Percentiles rank a stretch among this genome's conserved stretches.
These are phyloP conservation scores for Lathyrus sativus DNA, from an alignment of 306 rosid species.

Conservation along the genomic window DNA sequence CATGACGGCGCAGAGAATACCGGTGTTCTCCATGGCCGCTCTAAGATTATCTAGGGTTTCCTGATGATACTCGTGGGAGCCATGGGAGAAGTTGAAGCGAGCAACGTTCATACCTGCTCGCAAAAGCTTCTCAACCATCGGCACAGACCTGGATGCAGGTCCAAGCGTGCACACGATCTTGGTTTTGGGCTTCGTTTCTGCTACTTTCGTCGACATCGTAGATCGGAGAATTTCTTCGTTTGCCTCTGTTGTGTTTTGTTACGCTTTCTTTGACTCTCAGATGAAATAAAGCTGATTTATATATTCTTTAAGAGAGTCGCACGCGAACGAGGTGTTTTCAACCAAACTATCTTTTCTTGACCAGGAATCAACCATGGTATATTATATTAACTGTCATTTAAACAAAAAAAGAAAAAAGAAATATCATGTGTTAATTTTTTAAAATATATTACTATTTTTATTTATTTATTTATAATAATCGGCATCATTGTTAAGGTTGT, in stretches of 20 bases:
- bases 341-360: neutral
- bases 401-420: neutral
- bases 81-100: constrained; percentile 95
- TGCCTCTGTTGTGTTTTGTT: neutral
- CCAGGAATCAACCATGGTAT: neutral
- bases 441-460: neutral
- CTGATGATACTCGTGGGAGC: constrained; percentile 91
- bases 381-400: neutral
- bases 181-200: constrained; percentile 67
- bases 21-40: constrained; percentile 82
- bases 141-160: constrained; percentile 87
- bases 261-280: neutral
- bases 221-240: neutral
- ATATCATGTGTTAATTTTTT: neutral
- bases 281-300: neutral
- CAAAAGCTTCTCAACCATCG: constrained; percentile 89
- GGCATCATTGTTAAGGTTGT: too few species aligned
- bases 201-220: neutral
- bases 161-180: constrained; percentile 97
- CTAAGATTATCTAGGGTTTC: constrained; percentile 87
- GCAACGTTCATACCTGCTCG: constrained; percentile 97
- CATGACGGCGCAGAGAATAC: constrained; percentile 97
- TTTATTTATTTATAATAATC: neutral
- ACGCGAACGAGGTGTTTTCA: neutral
- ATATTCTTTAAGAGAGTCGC: neutral